A percentile compares a stretch with the other conserved stretches of the same genome.
phyloP scores from a whole-genome alignment of 345 rosid species.

The Litchi chinensis region DNA sequence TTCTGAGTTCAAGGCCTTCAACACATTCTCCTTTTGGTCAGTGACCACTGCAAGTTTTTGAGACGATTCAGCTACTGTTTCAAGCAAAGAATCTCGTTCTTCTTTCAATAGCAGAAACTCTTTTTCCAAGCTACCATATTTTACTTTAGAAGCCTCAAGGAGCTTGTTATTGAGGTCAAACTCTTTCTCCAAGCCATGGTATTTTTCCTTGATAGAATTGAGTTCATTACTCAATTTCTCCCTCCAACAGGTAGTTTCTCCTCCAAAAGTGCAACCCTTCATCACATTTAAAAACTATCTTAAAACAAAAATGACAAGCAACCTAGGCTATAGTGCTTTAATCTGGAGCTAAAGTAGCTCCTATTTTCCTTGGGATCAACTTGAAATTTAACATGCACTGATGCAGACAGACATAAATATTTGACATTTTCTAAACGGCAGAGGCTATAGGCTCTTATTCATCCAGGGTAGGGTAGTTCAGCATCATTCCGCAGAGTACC shows the following conservation, averaged over 20 bases:
- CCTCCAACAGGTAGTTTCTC: conserved; percentile 42
- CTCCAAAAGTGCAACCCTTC: conserved; percentile 55
- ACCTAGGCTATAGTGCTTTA: conserved; percentile 10
- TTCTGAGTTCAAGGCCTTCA: conserved; percentile 64
- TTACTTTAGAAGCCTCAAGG: conserved; percentile 54
- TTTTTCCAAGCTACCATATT: conserved; percentile 51
- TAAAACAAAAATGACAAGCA: conserved; percentile 24
- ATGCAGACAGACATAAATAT: conserved; percentile 3
- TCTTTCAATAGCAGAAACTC: conserved; percentile 58
- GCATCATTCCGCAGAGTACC: background rate
- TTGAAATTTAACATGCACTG: background rate
- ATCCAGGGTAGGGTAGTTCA: background rate
- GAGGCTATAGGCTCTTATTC: background rate
- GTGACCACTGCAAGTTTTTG: conserved; percentile 44
- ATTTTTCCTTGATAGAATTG: conserved; percentile 50
- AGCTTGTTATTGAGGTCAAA: conserved; percentile 43
- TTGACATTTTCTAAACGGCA: background rate
- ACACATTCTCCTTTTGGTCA: conserved; percentile 58
- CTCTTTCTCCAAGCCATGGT: conserved; percentile 50
- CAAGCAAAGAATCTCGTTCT: conserved; percentile 58
- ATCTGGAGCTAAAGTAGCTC: background rate
- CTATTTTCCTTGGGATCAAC: background rate
- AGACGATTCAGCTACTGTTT: conserved; percentile 45
- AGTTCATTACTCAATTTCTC: conserved; percentile 52
- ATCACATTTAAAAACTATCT: conserved; percentile 50